Percentiles rank a stretch among this genome's conserved stretches.
Evolutionary conservation across 805 yeast genomes (phyloP).

Genomic region (Yarrowia yakushimensis): DNA sequence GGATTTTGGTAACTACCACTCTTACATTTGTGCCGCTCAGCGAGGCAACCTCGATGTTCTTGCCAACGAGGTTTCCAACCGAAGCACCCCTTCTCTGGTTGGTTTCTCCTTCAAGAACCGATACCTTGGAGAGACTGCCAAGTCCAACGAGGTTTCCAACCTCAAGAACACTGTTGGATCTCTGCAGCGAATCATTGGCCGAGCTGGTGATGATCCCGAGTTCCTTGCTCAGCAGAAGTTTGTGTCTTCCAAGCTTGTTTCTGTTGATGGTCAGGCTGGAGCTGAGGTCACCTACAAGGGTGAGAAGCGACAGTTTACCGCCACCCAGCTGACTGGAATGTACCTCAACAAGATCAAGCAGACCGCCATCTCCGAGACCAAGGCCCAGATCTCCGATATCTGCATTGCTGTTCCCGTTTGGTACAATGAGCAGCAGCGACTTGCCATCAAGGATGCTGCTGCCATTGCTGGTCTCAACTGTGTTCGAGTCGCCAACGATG

Average conservation of each 20-base stretch:
- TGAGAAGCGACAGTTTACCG: slow-evolving; percentile 70
- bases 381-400: slow-evolving; percentile 77
- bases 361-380: slow-evolving; percentile 76
- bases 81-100: slow-evolving; percentile 87
- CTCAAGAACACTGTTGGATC: slow-evolving; percentile 94
- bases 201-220: slow-evolving; percentile 70
- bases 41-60: slow-evolving; percentile 98
- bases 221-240: slow-evolving; percentile 68
- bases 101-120: slow-evolving; percentile 90
- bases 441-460: slow-evolving; percentile 94
- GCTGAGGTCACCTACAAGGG: slow-evolving; percentile 83
- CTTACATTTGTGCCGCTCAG: slow-evolving; percentile 90
- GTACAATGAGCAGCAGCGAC: slow-evolving; percentile 96
- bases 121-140: slow-evolving; percentile 91
- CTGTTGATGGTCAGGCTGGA: slow-evolving; percentile 70
- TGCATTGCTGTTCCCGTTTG: slow-evolving; percentile 94
- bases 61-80: slow-evolving; percentile 97
- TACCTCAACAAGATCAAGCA: slow-evolving; percentile 85
- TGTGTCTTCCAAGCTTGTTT: slow-evolving; percentile 68
- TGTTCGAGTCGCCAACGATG: slow-evolving; percentile 94
- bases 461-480: slow-evolving; percentile 96
- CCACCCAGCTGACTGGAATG: slow-evolving; percentile 93
- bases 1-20: slow-evolving; percentile 93
- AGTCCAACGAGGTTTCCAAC: slow-evolving; percentile 94
- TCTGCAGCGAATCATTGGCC: slow-evolving; percentile 87